Conservation (phyloP, 78 protist species). For the Dictyostelium citrinum region DNA sequence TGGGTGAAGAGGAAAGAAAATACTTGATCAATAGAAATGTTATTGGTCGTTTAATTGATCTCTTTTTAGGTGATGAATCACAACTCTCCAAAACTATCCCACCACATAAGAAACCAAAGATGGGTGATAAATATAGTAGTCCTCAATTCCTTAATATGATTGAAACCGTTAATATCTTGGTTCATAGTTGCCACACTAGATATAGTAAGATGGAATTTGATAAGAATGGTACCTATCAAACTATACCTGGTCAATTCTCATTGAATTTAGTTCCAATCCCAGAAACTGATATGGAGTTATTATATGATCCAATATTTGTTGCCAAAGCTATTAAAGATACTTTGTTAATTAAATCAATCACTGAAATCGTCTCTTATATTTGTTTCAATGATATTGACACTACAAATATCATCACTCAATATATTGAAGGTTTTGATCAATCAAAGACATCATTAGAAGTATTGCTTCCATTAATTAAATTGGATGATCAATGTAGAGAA, state of each 20-base stretch:
- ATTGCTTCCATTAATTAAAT: background rate
- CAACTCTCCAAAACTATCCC: slow-evolving; percentile 27
- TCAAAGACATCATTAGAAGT: slow-evolving; percentile 9
- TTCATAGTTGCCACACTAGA: slow-evolving; percentile 15
- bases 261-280: slow-evolving; percentile 1
- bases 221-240: background rate
- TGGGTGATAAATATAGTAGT: slow-evolving; percentile 64
- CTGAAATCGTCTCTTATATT: slow-evolving; percentile 8
- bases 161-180: slow-evolving; percentile 18
- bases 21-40: slow-evolving; percentile 22
- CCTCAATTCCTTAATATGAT: slow-evolving; percentile 26
- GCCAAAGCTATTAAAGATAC: slow-evolving; percentile 19
- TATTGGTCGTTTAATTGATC: slow-evolving; percentile 37
- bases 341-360: background rate
- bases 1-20: slow-evolving; percentile 40
- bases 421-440: background rate
- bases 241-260: background rate
- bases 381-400: slow-evolving; percentile 40
- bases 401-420: background rate
- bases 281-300: slow-evolving; percentile 13
- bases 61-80: slow-evolving; percentile 72
- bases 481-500: background rate
- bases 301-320: slow-evolving; percentile 35
- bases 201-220: background rate
- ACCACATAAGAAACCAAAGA: slow-evolving; percentile 63